phyloP scores from a whole-genome alignment of 2,329 filamentous ascomycete genomes.

The Diaporthe capsici region DNA sequence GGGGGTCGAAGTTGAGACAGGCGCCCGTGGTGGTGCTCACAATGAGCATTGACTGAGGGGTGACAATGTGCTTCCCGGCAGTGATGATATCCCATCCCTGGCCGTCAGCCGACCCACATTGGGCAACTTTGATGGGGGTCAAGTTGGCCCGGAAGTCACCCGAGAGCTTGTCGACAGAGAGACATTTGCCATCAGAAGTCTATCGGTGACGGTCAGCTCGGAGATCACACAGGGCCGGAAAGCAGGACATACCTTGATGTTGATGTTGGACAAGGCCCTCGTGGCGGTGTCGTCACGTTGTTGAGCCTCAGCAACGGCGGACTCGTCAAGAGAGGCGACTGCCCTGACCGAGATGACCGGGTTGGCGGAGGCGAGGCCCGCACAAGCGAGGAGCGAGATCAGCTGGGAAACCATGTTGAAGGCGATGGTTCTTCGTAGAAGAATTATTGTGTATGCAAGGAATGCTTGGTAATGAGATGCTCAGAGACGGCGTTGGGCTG shows the following conservation, averaged over 20 bases:
- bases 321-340: slow-evolving; percentile 54
- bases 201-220: slow-evolving; percentile 36
- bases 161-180: slow-evolving; percentile 58
- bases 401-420: slow-evolving; percentile 13
- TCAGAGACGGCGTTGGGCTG: not conserved
- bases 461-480: not conserved
- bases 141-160: slow-evolving; percentile 62
- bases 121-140: slow-evolving; percentile 57
- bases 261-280: slow-evolving; percentile 55
- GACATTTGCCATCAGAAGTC: slow-evolving; percentile 58
- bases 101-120: slow-evolving; percentile 57
- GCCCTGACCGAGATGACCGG: slow-evolving; percentile 46
- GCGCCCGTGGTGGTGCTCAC: slow-evolving; percentile 71
- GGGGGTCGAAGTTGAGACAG: slow-evolving; percentile 70
- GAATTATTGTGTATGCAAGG: not conserved
- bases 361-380: slow-evolving; percentile 43
- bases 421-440: not conserved
- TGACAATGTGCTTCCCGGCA: slow-evolving; percentile 45
- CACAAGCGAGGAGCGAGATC: slow-evolving; percentile 26
- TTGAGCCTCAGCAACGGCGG: slow-evolving; percentile 59
- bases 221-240: not conserved
- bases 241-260: slow-evolving; percentile 52
- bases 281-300: slow-evolving; percentile 58
- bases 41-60: slow-evolving; percentile 61
- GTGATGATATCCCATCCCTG: slow-evolving; percentile 62